Evolutionary conservation across 805 yeast genomes (phyloP).

Genomic region (Barnettozyma sp.): DNA sequence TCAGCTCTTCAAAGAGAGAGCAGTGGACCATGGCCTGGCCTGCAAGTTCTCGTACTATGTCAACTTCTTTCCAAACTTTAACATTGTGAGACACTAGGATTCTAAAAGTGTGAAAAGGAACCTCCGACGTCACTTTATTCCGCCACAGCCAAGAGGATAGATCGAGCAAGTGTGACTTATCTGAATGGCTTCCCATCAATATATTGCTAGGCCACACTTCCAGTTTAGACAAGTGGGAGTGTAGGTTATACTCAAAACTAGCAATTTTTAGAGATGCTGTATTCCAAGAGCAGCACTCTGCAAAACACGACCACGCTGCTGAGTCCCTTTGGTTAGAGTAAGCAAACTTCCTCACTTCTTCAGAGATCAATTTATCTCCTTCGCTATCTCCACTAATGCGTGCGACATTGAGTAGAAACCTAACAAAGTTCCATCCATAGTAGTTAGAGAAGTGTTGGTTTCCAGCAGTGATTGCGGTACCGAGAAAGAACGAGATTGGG

Average conservation of each 20-base stretch:
- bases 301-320: constrained; percentile 31
- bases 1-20: constrained; percentile 14
- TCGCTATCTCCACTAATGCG: constrained; percentile 2
- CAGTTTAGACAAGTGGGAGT: background rate
- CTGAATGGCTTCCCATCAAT: constrained; percentile 6
- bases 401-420: constrained; percentile 26
- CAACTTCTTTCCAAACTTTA: constrained; percentile 12
- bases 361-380: background rate
- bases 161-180: constrained; percentile 9
- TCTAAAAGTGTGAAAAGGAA: constrained; percentile 19
- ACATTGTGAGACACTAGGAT: constrained; percentile 13
- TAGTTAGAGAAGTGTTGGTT: constrained; percentile 31
- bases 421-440: constrained; percentile 34
- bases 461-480: constrained; percentile 25
- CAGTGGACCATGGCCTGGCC: constrained; percentile 19
- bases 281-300: constrained; percentile 10
- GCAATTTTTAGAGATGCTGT: constrained; percentile 6
- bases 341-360: constrained; percentile 21
- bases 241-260: constrained; percentile 13
- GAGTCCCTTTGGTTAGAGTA: constrained; percentile 24
- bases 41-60: constrained; percentile 14
- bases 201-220: constrained; percentile 1
- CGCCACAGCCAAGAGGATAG: constrained; percentile 21
- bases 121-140: constrained; percentile 13
- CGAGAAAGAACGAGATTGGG: constrained; percentile 11